Conservation (phyloP, 78 protist genomes). For the Anaeramoeba flamelloides region DNA sequence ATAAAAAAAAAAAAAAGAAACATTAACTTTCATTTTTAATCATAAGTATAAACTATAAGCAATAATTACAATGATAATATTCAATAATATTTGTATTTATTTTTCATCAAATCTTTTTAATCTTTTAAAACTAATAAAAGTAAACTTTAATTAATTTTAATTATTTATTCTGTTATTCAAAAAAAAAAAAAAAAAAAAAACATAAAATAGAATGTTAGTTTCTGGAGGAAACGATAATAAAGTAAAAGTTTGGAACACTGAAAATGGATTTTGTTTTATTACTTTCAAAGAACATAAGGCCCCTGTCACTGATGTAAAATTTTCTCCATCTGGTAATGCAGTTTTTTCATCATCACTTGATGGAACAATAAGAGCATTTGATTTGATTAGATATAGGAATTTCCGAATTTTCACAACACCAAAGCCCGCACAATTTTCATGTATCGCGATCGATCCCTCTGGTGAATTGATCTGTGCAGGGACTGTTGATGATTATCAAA, state of each 20-base stretch:
- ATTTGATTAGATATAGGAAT: conserved; percentile 64
- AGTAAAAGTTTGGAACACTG: conserved; percentile 63
- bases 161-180: no score
- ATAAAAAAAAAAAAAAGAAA: no score
- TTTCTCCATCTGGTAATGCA: conserved; percentile 30
- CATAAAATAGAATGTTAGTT: no score
- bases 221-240: conserved; percentile 75
- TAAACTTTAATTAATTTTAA: no score
- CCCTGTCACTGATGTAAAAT: conserved; percentile 21
- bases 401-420: conserved; percentile 59
- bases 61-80: no score
- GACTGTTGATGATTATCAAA: conserved; percentile 37
- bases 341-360: conserved; percentile 49
- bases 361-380: conserved; percentile 80
- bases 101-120: no score
- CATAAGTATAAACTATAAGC: no score
- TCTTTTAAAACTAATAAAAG: no score
- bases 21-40: no score
- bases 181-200: no score
- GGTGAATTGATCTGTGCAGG: conserved; percentile 78
- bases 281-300: conserved; percentile 76
- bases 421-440: conserved; percentile 19
- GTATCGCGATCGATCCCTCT: conserved; percentile 59
- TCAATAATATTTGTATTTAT: no score
- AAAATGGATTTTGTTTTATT: conserved; percentile 61